A percentile compares a stretch with the other conserved stretches of the same genome.
Conservation (phyloP, 148 eudicot genomes). For the Rhododendron mucronatum region DNA sequence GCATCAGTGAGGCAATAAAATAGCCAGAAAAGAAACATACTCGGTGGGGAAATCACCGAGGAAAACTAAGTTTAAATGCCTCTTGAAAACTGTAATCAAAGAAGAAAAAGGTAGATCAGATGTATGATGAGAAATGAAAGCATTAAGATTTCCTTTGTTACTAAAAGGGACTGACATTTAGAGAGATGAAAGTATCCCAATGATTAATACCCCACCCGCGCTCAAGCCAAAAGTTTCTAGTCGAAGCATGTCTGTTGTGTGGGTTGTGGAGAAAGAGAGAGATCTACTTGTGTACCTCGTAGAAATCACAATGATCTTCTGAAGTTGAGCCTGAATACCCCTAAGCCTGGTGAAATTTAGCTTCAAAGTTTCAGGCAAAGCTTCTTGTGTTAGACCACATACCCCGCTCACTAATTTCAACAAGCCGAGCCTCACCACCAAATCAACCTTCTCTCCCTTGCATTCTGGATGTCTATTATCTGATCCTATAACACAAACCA, state of each 20-base stretch:
- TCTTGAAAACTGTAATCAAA: background rate
- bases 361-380: slow-evolving; percentile 47
- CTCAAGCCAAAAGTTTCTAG: background rate
- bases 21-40: background rate
- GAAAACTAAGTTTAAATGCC: background rate
- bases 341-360: slow-evolving; percentile 41
- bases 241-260: background rate
- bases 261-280: background rate
- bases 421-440: slow-evolving; percentile 47
- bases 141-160: background rate
- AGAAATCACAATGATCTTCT: slow-evolving; percentile 49
- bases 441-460: slow-evolving; percentile 50
- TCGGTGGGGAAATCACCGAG: background rate
- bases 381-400: slow-evolving; percentile 36
- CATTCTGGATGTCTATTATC: slow-evolving; percentile 34
- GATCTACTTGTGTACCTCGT: slow-evolving; percentile 29
- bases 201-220: background rate
- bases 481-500: slow-evolving; percentile 10
- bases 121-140: background rate
- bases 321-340: slow-evolving; percentile 42
- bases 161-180: background rate
- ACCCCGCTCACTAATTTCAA: slow-evolving; percentile 40
- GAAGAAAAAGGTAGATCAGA: background rate
- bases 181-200: background rate
- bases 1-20: background rate